Evolutionary conservation across 2,329 filamentous ascomycete genomes (phyloP).

Genomic region (Pseudogymnoascus sp.): DNA sequence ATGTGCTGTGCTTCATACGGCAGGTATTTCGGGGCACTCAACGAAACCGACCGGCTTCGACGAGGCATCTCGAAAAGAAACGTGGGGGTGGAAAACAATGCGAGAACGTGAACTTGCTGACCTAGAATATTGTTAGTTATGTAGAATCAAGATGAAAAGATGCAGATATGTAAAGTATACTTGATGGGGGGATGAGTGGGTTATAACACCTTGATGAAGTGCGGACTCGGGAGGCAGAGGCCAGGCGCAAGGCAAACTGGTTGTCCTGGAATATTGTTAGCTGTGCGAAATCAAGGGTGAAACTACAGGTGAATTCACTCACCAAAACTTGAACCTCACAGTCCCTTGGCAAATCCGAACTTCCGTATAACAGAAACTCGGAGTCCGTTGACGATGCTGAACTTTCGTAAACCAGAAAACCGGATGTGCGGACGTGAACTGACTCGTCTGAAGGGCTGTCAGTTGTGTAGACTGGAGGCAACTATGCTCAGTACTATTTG

Average conservation of each 20-base stretch:
- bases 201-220: neutral
- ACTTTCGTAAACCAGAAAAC: neutral
- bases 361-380: neutral
- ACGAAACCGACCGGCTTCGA: neutral
- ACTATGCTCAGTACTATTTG: neutral
- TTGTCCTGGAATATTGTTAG: neutral
- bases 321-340: neutral
- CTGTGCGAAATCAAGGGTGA: neutral
- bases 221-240: neutral
- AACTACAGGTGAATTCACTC: neutral
- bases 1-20: neutral
- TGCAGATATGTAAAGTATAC: no score
- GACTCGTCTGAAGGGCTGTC: neutral
- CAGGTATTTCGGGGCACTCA: neutral
- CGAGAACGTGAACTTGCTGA: neutral
- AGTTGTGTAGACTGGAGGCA: neutral
- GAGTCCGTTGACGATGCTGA: neutral
- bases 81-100: neutral
- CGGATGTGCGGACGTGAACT: no score
- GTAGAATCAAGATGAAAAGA: no score
- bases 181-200: no score
- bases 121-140: neutral
- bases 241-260: neutral
- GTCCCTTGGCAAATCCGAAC: neutral
- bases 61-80: neutral